Evolutionary conservation across 106 monocot species (phyloP), one percentile per base, ranked within the genome.

Genomic region (Apostasia shenzhenica): DNA sequence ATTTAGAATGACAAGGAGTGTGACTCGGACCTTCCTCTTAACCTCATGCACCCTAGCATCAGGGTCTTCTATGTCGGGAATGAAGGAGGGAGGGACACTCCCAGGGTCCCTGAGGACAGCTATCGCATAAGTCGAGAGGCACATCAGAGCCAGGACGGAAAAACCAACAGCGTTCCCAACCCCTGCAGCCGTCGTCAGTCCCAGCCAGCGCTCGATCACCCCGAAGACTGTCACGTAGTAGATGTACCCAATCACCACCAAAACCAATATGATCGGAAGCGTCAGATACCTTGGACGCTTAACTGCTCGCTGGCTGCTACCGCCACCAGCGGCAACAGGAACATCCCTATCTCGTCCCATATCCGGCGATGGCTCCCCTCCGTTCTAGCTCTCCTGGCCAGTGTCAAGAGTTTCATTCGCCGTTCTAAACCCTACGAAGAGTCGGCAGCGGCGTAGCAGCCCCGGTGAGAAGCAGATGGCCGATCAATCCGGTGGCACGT

Each of bases 181-280:
- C 10, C 79, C 79, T 43, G 62, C 45, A 45, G 79, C 73, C 12
- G 79, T 79, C 3, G 45, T 40, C 39, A 79, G 79, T 13, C 73
- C 79, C 9, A 79, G 50, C 79, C 79, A 79, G 5, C 50, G 73
- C 44, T 69, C 79, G 61, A 79, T 74, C 45, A 79, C 69, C 1
- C 62, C 69, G 69, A 79, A 74, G 8, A 79, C 73, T 14, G 73
- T 79, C 11, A 63, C 44, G 69, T 79, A 79, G 73, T 79, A 79
- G 14, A 79, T 38, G 63, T 73, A 79, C 1, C 68, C 67, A 40
- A 79, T 79, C 69, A 50, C 55, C 10, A 67, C 40, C 3, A 79
- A 7, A 8, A 79, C 79, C 55, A 74, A 48, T 2, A 70, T n/a
- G 61, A 79, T 79, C 41, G 79, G 79, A 0, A 79, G 73, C 37